Evolutionary conservation across 2,329 filamentous ascomycete species (phyloP).

Genomic region (Aspergillus caelatus): DNA sequence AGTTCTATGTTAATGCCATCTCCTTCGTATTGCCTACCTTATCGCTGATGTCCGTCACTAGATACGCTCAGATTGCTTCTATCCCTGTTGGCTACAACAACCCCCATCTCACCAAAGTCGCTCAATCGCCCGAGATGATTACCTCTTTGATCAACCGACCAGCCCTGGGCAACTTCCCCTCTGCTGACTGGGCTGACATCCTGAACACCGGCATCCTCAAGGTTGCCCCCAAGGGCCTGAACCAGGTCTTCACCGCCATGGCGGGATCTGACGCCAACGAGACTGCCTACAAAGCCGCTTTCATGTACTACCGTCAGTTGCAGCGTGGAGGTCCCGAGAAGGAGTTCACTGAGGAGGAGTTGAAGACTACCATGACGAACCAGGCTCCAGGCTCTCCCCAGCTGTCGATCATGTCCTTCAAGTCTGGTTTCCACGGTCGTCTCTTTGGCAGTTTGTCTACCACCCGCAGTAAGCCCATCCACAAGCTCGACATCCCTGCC

Average conservation of each 20-base stretch:
- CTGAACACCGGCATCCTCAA: constrained; percentile 79
- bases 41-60: constrained; percentile 35
- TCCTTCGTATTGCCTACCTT: background rate
- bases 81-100: constrained; percentile 95
- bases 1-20: constrained; percentile 20
- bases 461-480: constrained; percentile 88
- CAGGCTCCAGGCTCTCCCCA: constrained; percentile 74
- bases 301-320: constrained; percentile 84
- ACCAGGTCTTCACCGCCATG: constrained; percentile 90
- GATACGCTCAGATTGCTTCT: constrained; percentile 88
- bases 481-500: constrained; percentile 92
- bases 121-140: constrained; percentile 76
- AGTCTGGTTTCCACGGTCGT: constrained; percentile 84
- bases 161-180: constrained; percentile 87
- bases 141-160: constrained; percentile 83
- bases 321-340: constrained; percentile 76
- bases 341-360: constrained; percentile 79
- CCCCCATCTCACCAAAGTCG: constrained; percentile 69
- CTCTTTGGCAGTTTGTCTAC: constrained; percentile 86
- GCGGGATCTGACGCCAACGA: constrained; percentile 92
- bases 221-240: constrained; percentile 78
- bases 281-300: constrained; percentile 91
- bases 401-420: constrained; percentile 87
- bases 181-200: constrained; percentile 78
- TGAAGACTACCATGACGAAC: constrained; percentile 77